Percentiles rank a stretch among this genome's conserved stretches.
phyloP scores from a whole-genome alignment of 192 early-diverging fungal genomes.

The Mortierella antarctica region DNA sequence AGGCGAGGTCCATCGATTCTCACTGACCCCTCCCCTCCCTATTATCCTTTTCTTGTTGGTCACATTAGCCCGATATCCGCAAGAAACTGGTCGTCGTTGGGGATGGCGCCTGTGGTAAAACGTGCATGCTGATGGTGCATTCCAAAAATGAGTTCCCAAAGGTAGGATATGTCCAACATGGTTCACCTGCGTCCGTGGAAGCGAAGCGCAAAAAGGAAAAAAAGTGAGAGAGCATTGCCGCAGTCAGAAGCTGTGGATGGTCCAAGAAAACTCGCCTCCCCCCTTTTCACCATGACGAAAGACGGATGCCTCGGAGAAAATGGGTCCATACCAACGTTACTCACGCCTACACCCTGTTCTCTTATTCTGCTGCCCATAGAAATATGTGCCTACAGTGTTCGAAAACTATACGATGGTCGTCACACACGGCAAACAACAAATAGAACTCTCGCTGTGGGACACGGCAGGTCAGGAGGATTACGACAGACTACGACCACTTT shows the following conservation, averaged over 20 bases:
- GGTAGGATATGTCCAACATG: slow-evolving; percentile 56
- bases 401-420: slow-evolving; percentile 75
- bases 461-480: slow-evolving; percentile 83
- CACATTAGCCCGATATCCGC: slow-evolving; percentile 51
- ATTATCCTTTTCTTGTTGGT: too few relatives aligned
- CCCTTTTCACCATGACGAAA: too few relatives aligned
- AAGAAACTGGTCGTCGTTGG: slow-evolving; percentile 85
- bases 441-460: slow-evolving; percentile 80
- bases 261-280: too few relatives aligned
- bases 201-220: too few relatives aligned
- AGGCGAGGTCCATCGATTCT: too few relatives aligned
- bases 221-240: too few relatives aligned
- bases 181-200: too few relatives aligned
- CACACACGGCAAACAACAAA: slow-evolving; percentile 62
- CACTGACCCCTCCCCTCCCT: too few relatives aligned
- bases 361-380: slow-evolving; percentile 34
- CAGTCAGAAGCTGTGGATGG: too few relatives aligned
- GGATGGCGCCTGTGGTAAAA: slow-evolving; percentile 85
- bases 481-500: slow-evolving; percentile 74
- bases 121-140: slow-evolving; percentile 76
- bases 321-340: too few relatives aligned
- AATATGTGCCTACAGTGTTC: slow-evolving; percentile 79
- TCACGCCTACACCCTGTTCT: too few relatives aligned
- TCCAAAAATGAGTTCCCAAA: slow-evolving; percentile 79
- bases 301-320: too few relatives aligned